These are phyloP conservation scores for Cadophora gregata DNA, from an alignment of 2,329 filamentous ascomycete species.

Conservation along the genomic window DNA sequence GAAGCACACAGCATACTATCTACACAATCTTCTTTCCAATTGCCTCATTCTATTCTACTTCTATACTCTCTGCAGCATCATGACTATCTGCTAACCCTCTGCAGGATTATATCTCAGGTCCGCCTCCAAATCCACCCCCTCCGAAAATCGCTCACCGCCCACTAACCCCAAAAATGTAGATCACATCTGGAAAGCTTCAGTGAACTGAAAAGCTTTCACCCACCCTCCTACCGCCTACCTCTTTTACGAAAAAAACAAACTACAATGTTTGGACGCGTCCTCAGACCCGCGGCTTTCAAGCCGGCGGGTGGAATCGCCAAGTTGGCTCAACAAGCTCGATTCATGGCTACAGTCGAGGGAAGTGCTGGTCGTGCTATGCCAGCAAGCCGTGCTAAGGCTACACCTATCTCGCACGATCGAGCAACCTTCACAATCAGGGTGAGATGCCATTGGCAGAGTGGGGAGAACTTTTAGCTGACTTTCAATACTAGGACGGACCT, in stretches of 20 bases:
- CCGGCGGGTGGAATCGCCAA: slow-evolving; percentile 41
- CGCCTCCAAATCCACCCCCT: slow-evolving; percentile 24
- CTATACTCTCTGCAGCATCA: slow-evolving; percentile 29
- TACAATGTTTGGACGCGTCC: slow-evolving; percentile 66
- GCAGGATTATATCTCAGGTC: slow-evolving; percentile 79
- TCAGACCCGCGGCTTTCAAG: slow-evolving; percentile 58
- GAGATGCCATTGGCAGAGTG: slow-evolving; percentile 37
- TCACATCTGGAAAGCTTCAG: slow-evolving; percentile 52
- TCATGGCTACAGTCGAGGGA: slow-evolving; percentile 70
- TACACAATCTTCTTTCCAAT: slow-evolving; percentile 18
- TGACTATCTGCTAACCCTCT: slow-evolving; percentile 50
- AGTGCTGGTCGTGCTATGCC: slow-evolving; percentile 75
- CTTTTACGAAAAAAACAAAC: slow-evolving; percentile 37
- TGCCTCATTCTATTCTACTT: slow-evolving; percentile 21
- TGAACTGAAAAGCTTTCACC: slow-evolving; percentile 45
- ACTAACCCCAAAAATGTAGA: slow-evolving; percentile 41
- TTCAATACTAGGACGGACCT: slow-evolving; percentile 74
- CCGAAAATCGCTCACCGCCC: slow-evolving; percentile 34
- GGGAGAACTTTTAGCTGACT: slow-evolving; percentile 38
- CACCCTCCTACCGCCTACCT: slow-evolving; percentile 28
- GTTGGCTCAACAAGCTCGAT: slow-evolving; percentile 50
- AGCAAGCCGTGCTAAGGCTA: slow-evolving; percentile 61
- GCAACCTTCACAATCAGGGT: slow-evolving; percentile 96
- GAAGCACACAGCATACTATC: slow-evolving; percentile 13
- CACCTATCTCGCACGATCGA: slow-evolving; percentile 73